Conservation (phyloP, 2,329 filamentous ascomycete genomes). For the Fusarium heterosporum region DNA sequence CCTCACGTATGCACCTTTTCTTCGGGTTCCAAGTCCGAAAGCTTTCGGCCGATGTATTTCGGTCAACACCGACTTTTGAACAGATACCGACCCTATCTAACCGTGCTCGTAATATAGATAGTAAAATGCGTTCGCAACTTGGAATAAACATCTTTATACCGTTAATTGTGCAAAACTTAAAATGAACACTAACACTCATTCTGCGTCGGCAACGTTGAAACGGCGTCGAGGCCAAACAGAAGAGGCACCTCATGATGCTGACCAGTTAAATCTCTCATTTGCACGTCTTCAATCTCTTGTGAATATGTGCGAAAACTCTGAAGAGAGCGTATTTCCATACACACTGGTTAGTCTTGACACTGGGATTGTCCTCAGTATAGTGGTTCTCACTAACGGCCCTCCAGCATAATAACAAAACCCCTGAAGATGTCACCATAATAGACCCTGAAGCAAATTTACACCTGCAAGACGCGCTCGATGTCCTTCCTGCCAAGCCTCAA, state of each 20-base stretch:
- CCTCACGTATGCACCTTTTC: neutral
- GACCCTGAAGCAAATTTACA: neutral
- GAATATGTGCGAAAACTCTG: neutral
- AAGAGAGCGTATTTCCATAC: neutral
- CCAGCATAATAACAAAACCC: neutral
- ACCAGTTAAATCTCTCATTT: neutral
- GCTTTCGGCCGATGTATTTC: conserved; percentile 33
- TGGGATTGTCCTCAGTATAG: accelerated
- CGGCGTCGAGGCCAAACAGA: neutral
- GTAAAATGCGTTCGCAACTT: neutral
- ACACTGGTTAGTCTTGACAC: neutral
- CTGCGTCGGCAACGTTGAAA: neutral
- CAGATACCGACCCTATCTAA: neutral
- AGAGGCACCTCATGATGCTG: neutral
- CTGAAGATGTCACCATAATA: neutral
- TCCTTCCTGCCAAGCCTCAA: neutral
- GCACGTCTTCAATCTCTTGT: neutral
- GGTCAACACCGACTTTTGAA: conserved; percentile 28
- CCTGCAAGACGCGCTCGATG: conserved; percentile 1
- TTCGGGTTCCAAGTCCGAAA: conserved; percentile 17
- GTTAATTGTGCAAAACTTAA: neutral
- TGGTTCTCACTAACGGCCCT: neutral
- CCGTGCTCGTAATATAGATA: neutral
- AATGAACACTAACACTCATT: neutral
- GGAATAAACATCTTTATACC: neutral